phyloP scores from a whole-genome alignment of 306 rosid species.

The Rosa chinensis region DNA sequence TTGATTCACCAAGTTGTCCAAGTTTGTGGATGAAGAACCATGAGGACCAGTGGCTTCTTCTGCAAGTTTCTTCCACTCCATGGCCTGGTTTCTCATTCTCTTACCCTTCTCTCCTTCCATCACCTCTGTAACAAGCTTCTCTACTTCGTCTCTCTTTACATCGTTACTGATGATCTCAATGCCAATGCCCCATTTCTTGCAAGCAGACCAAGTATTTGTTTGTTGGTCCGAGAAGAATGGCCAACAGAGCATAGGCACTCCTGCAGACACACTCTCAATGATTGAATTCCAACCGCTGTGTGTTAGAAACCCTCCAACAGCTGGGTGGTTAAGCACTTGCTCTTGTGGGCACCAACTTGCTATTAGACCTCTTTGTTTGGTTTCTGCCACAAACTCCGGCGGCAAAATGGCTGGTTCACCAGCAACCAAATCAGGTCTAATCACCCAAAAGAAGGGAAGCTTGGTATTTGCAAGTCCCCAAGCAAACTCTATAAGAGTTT shows the following conservation, averaged over 20 bases:
- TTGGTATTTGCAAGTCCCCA: slow-evolving; percentile 19
- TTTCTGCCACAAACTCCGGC: slow-evolving; percentile 9
- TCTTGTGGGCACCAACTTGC: slow-evolving; percentile 19
- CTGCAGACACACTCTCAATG: slow-evolving; percentile 3
- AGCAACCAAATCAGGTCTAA: not conserved
- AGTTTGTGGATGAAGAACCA: slow-evolving; percentile 19
- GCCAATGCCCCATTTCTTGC: slow-evolving; percentile 1
- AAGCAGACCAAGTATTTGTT: not conserved
- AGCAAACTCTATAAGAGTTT: too few relatives aligned
- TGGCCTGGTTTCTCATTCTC: not conserved
- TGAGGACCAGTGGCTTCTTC: not conserved
- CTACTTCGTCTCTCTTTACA: not conserved
- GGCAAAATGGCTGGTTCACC: not conserved
- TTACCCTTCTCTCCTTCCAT: slow-evolving; percentile 9
- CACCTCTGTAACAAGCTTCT: slow-evolving; percentile 5
- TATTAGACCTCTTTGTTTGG: not conserved
- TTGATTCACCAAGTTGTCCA: not conserved
- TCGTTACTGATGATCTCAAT: slow-evolving; percentile 1
- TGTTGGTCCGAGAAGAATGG: slow-evolving; percentile 8
- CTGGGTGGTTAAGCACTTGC: slow-evolving; percentile 1
- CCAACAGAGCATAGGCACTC: slow-evolving; percentile 20
- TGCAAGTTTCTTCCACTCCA: slow-evolving; percentile 11
- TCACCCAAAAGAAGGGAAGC: slow-evolving; percentile 4
- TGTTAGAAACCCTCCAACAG: slow-evolving; percentile 15
- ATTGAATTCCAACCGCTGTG: slow-evolving; percentile 20